Evolutionary conservation across 192 early-diverging fungal genomes (phyloP), one percentile per base, ranked within the genome.

Genomic region (Lobosporangium transversale): DNA sequence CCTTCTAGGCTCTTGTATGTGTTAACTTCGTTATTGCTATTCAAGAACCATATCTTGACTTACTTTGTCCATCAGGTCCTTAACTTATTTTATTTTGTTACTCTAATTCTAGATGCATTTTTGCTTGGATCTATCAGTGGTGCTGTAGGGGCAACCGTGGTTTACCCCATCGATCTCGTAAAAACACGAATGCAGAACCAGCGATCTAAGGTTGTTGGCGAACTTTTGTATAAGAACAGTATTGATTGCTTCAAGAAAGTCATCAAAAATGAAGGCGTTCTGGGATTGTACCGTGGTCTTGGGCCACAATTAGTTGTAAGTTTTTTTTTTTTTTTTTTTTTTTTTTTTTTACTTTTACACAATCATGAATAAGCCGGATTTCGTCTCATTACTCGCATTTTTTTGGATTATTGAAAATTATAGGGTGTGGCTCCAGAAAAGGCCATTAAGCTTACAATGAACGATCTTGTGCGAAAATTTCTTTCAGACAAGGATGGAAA

Each of bases 131-230:
- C 94, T 3, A 87, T 97, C 70, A 94, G 93, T 66, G 97, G 97
- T 70, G 94, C 95, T 24, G 89, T 97, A 36, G 97, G 97, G 30
- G 97, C 97, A 6, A 92, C 94, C 6, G 89, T 89, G 49, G 95
- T 99, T n/a, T 99, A 97, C 76, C 97, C 97, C n/a, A 96, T 99
- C 57, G 97, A 99, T 86, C 76, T 99, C 45, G 95, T 97, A 62
- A 99, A 99, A 81, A 99, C 97, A 2, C 88, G 97, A 45, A 97
- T 99, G 95, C 97, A 99, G 74, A 99, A 97, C 80, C 97, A 99
- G 79, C 87, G 95, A 29, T 90, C 90, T 30, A 89, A 90, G 33
- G 90, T 97, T 14, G 94, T 96, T 32, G 95, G 94, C 27, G 92
- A 96, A 79, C 75, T 94, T 60, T 68, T 95, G 60, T 99, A 99